Evolutionary conservation across 139 green algal genomes (phyloP).

Genomic region (Nannochloris sp.): DNA sequence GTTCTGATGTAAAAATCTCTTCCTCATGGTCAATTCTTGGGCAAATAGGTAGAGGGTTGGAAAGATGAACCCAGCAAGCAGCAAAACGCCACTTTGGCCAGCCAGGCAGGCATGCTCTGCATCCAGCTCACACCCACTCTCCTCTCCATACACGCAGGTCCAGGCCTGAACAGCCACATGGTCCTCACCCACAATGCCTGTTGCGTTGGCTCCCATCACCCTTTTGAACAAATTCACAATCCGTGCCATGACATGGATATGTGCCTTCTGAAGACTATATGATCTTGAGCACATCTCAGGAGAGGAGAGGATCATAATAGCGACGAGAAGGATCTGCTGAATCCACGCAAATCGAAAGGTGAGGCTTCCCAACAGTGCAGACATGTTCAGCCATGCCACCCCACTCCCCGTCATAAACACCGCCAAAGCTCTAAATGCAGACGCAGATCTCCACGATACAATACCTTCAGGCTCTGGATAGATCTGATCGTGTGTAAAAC

Average conservation of each 20-base stretch:
- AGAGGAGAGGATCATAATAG: slow-evolving; percentile 7
- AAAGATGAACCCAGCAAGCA: slow-evolving; percentile 5
- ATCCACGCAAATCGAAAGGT: slow-evolving; percentile 6
- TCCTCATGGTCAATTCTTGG: neutral
- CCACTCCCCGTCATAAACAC: slow-evolving; percentile 6
- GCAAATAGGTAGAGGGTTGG: slow-evolving; percentile 10
- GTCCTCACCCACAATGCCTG: too few species aligned
- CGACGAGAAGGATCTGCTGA: slow-evolving; percentile 1
- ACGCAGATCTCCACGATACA: neutral
- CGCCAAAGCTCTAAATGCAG: neutral
- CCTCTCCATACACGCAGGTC: neutral
- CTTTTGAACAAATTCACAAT: neutral
- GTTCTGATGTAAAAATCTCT: neutral
- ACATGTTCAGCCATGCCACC: slow-evolving; percentile 10
- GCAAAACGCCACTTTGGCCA: neutral
- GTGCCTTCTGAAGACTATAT: slow-evolving; percentile 6
- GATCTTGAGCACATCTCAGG: slow-evolving; percentile 1
- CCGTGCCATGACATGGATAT: neutral
- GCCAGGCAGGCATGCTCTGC: neutral
- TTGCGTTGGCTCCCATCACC: neutral
- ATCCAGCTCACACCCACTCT: neutral
- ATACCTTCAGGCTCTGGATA: neutral
- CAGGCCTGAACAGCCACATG: too few species aligned
- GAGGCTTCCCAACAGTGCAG: neutral
- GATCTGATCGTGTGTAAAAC: slow-evolving; percentile 10